A percentile compares a stretch with the other conserved stretches of the same genome.
These are phyloP conservation scores for Ensete ventricosum DNA, from an alignment of 176 grass and related monocot genomes.

Conservation along the genomic window DNA sequence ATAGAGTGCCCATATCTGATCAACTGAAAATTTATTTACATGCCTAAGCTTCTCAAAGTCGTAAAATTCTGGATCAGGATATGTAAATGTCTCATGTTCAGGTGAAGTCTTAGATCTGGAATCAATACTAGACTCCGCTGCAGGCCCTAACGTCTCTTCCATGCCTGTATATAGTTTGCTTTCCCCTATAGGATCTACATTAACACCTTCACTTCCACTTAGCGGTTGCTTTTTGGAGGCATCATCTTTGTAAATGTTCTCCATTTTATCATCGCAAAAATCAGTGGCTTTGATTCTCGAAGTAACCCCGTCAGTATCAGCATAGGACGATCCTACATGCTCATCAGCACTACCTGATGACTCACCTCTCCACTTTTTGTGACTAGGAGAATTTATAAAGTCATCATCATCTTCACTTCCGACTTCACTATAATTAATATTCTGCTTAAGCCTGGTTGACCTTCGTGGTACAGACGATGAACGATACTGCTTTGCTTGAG, in stretches of 20 bases:
- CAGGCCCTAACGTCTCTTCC: background rate
- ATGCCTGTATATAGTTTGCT: constrained; percentile 1
- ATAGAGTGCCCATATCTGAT: constrained; percentile 87
- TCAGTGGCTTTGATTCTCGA: background rate
- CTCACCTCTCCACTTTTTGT: background rate
- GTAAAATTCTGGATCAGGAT: constrained; percentile 77
- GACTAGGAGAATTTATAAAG: background rate
- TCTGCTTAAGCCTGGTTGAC: constrained; percentile 22
- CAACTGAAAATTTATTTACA: constrained; percentile 41
- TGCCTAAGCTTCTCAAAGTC: constrained; percentile 72
- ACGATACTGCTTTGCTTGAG: background rate
- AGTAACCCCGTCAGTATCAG: background rate
- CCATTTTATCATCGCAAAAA: constrained; percentile 11
- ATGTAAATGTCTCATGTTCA: constrained; percentile 18
- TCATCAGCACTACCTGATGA: background rate
- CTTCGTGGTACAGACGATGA: constrained; percentile 6
- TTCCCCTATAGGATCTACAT: constrained; percentile 5
- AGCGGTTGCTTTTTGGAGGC: background rate
- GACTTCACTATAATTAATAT: constrained; percentile 18
- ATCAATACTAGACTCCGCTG: background rate
- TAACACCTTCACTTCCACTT: constrained; percentile 11
- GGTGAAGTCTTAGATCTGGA: background rate
- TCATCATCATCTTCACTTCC: constrained; percentile 8
- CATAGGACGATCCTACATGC: background rate
- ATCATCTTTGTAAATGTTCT: constrained; percentile 22